Conservation (phyloP, 164 flowering plant genomes). For the Aristolochia fimbriata region DNA sequence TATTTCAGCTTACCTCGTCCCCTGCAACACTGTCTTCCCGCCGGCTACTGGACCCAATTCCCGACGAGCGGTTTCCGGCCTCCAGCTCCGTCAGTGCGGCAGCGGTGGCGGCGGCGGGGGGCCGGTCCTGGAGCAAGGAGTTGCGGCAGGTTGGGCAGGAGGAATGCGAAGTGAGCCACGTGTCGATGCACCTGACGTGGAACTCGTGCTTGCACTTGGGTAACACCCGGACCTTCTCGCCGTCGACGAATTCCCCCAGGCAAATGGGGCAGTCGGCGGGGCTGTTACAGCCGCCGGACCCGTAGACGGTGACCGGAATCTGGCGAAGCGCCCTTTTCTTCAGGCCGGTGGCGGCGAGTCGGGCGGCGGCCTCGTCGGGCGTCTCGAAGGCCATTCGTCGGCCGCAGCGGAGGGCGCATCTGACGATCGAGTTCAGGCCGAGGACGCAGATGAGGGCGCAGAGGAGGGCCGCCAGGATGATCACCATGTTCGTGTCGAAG, state of each 20-base stretch:
- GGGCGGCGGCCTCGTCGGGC: slow-evolving; percentile 22
- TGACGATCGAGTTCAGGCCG: slow-evolving; percentile 54
- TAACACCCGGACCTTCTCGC: slow-evolving; percentile 57
- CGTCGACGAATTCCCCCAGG: slow-evolving; percentile 54
- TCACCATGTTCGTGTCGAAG: slow-evolving; percentile 80
- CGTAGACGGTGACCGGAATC: slow-evolving; percentile 57
- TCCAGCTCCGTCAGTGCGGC: slow-evolving; percentile 3
- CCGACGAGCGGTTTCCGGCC: slow-evolving; percentile 8
- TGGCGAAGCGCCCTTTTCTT: slow-evolving; percentile 38
- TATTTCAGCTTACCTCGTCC: slow-evolving; percentile 16
- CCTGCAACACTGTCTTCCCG: slow-evolving; percentile 5
- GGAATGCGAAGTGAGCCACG: slow-evolving; percentile 59
- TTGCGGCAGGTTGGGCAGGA: slow-evolving; percentile 72
- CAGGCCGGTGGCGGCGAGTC: slow-evolving; percentile 33
- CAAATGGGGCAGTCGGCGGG: slow-evolving; percentile 72
- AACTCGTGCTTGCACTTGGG: slow-evolving; percentile 64
- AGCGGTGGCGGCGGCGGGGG: too few species aligned
- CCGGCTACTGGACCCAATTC: slow-evolving; percentile 1
- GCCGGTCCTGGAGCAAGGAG: slow-evolving; percentile 25
- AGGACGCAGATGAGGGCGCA: slow-evolving; percentile 59
- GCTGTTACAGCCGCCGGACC: slow-evolving; percentile 21
- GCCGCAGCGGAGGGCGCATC: slow-evolving; percentile 46
- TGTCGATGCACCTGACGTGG: slow-evolving; percentile 62
- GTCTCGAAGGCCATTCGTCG: slow-evolving; percentile 25
- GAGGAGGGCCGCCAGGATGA: slow-evolving; percentile 54